Evolutionary conservation across 2,329 filamentous ascomycete genomes (phyloP).

Genomic region (Cladosporium sp.): DNA sequence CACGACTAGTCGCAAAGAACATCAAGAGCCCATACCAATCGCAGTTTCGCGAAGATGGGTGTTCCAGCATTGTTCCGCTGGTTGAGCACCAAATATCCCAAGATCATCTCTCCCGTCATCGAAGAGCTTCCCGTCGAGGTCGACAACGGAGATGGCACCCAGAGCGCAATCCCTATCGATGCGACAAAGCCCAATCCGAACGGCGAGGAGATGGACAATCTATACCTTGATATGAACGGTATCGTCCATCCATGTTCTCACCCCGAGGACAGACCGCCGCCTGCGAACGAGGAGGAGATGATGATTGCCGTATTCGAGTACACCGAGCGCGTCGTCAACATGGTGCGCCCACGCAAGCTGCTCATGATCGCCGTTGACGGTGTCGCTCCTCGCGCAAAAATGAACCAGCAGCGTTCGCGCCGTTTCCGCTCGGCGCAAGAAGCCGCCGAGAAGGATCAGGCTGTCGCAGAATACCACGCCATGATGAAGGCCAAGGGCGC

Average conservation of each 20-base stretch:
- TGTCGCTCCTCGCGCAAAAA: conserved; percentile 95
- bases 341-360: conserved; percentile 93
- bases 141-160: conserved; percentile 76
- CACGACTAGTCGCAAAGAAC: conserved; percentile 1
- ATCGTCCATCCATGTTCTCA: conserved; percentile 99
- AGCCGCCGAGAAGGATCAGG: conserved; percentile 87
- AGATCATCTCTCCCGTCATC: conserved; percentile 88
- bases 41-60: conserved; percentile 64
- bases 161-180: conserved; percentile 78
- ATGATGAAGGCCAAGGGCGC: conserved; percentile 70
- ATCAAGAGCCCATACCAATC: neutral
- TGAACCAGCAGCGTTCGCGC: conserved; percentile 98
- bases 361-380: conserved; percentile 98
- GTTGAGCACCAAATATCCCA: conserved; percentile 95
- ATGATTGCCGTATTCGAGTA: conserved; percentile 98
- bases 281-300: conserved; percentile 96
- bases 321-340: conserved; percentile 97
- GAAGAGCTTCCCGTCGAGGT: conserved; percentile 81
- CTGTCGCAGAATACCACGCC: conserved; percentile 85
- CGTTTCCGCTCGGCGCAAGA: conserved; percentile 94
- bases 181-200: conserved; percentile 86
- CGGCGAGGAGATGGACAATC: conserved; percentile 94
- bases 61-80: conserved; percentile 94
- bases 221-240: conserved; percentile 99
- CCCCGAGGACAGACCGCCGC: conserved; percentile 87